Conservation (phyloP, 1,139 yeast species). For the Geotrichum candidum region DNA sequence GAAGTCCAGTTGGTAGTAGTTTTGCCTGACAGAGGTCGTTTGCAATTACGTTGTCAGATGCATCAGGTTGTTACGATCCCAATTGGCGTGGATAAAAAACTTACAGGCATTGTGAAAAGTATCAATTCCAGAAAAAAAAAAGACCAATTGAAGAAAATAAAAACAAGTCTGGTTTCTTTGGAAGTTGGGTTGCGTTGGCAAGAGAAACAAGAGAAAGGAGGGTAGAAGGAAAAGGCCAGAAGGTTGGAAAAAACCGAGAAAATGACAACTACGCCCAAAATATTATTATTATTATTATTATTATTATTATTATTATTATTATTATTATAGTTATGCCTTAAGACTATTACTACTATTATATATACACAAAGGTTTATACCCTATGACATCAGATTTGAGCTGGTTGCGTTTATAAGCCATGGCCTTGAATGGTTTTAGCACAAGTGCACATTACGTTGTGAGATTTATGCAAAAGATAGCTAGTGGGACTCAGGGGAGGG, state of each 20-base stretch:
- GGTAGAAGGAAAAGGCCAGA: background rate
- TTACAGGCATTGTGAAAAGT: slow-evolving; percentile 6
- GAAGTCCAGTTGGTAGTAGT: background rate
- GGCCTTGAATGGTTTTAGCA: too few relatives aligned
- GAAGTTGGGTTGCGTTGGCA: background rate
- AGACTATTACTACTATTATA: too few relatives aligned
- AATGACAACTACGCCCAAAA: background rate
- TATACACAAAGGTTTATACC: too few relatives aligned
- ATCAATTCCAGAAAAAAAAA: background rate
- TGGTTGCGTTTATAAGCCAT: too few relatives aligned
- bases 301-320: too few relatives aligned
- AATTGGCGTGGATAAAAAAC: background rate
- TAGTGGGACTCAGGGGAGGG: too few relatives aligned
- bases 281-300: too few relatives aligned
- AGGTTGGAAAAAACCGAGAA: background rate
- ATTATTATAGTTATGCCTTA: too few relatives aligned
- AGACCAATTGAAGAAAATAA: background rate
- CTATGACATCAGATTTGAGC: too few relatives aligned
- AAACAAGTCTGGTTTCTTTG: background rate
- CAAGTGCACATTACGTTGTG: too few relatives aligned
- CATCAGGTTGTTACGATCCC: background rate
- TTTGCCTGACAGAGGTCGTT: background rate
- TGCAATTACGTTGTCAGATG: background rate
- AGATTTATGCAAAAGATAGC: too few relatives aligned
- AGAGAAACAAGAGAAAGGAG: background rate